phyloP scores from a whole-genome alignment of 2,329 filamentous ascomycete genomes.

The Stylonectria norvegica region DNA sequence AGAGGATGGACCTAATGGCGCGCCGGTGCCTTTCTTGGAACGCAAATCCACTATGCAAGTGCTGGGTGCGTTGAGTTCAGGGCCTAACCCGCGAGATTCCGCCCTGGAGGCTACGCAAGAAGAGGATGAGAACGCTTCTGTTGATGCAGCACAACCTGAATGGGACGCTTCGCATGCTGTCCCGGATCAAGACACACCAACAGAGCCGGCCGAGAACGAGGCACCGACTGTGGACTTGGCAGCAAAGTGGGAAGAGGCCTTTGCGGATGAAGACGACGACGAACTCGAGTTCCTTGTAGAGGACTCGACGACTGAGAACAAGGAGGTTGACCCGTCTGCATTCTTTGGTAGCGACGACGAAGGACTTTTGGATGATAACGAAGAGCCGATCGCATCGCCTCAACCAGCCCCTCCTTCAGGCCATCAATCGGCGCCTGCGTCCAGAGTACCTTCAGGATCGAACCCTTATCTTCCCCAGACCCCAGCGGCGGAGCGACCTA shows the following conservation, averaged over 20 bases:
- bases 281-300: conserved; percentile 62
- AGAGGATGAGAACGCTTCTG: conserved; percentile 23
- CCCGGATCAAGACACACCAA: background rate
- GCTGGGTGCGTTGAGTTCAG: conserved; percentile 47
- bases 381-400: conserved; percentile 34
- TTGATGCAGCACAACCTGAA: too few relatives aligned
- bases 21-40: conserved; percentile 40
- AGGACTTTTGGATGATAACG: conserved; percentile 74
- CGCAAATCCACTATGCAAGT: conserved; percentile 70
- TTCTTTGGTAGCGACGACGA: conserved; percentile 83
- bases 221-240: conserved; percentile 60
- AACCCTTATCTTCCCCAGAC: conserved; percentile 29
- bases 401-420: conserved; percentile 8
- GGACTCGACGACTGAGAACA: conserved; percentile 44
- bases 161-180: too few relatives aligned
- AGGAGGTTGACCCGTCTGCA: conserved; percentile 56
- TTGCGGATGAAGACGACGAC: conserved; percentile 72
- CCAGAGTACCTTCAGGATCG: conserved; percentile 6
- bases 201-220: conserved; percentile 15
- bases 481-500: conserved; percentile 13
- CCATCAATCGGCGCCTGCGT: conserved; percentile 8
- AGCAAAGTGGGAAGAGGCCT: conserved; percentile 78
- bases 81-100: conserved; percentile 28
- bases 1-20: conserved; percentile 17
- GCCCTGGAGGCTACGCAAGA: conserved; percentile 33